These are phyloP conservation scores for Loxodes magnus DNA, from an alignment of 73 alveolate species.

Conservation along the genomic window DNA sequence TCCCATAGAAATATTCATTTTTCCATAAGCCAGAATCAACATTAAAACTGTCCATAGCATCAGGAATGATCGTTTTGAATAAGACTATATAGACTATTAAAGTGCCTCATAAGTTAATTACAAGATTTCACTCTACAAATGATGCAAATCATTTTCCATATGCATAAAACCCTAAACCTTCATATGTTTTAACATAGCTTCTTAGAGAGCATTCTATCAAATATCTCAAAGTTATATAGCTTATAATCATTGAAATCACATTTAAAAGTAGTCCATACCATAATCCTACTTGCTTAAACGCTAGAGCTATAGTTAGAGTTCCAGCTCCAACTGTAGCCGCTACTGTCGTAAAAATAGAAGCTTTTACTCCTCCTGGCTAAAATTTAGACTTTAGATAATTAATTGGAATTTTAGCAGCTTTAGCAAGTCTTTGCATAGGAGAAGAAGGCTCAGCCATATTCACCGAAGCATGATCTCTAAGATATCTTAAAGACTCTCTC, in stretches of 20 bases:
- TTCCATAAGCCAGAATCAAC: neutral
- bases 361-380: constrained; percentile 42
- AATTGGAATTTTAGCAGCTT: constrained; percentile 26
- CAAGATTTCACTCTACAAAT: constrained; percentile 19
- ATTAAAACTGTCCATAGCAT: neutral
- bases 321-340: constrained; percentile 66
- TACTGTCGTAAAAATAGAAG: constrained; percentile 38
- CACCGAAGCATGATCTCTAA: too few relatives aligned
- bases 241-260: constrained; percentile 31
- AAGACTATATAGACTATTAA: constrained; percentile 42
- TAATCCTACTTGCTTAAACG: constrained; percentile 24
- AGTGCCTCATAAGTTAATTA: constrained; percentile 39
- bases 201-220: constrained; percentile 23
- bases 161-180: constrained; percentile 20
- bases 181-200: constrained; percentile 34
- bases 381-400: constrained; percentile 21
- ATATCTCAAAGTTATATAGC: constrained; percentile 46
- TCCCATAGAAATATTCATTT: neutral
- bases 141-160: constrained; percentile 28
- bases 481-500: too few relatives aligned
- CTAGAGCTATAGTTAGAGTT: constrained; percentile 39
- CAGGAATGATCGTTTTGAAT: constrained; percentile 20
- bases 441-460: too few relatives aligned
- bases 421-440: neutral
- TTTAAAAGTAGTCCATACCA: constrained; percentile 26